These are phyloP conservation scores for Houttuynia cordata DNA, from an alignment of 164 flowering plant species.

Conservation along the genomic window DNA sequence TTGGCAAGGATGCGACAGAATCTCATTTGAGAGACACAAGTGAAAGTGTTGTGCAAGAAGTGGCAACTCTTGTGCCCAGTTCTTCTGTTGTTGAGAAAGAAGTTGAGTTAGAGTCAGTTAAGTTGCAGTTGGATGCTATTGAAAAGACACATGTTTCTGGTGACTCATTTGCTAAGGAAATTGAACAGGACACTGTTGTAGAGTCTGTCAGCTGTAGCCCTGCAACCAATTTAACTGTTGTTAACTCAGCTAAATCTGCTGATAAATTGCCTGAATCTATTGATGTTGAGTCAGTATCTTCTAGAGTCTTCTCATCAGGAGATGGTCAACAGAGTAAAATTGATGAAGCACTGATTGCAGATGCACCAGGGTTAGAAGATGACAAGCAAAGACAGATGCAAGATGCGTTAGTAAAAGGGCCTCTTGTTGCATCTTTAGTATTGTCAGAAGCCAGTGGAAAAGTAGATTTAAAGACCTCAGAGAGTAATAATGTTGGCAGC, in stretches of 20 bases:
- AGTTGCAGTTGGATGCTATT: neutral
- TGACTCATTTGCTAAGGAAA: neutral
- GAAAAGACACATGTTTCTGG: neutral
- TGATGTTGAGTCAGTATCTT: neutral
- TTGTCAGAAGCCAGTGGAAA: conserved; percentile 7
- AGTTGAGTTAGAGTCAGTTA: neutral
- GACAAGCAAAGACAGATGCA: conserved; percentile 3
- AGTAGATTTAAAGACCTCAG: neutral
- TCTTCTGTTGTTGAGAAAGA: neutral
- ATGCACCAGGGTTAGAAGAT: neutral
- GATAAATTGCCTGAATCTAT: neutral
- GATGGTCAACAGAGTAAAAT: neutral
- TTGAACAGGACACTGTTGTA: conserved; percentile 1
- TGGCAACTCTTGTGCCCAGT: neutral
- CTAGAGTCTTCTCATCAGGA: neutral
- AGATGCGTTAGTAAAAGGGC: conserved; percentile 5
- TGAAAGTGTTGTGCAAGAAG: neutral
- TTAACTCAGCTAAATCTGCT: neutral
- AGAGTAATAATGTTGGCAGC: conserved; percentile 12
- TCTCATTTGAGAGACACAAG: neutral
- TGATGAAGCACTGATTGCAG: neutral
- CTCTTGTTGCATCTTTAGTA: conserved; percentile 10
- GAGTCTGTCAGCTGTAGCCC: neutral
- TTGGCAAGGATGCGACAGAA: neutral
- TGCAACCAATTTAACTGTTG: neutral